Evolutionary conservation across 2,329 filamentous ascomycete species (phyloP), one percentile per base, ranked within the genome.

Genomic region (Cytospora paraplurivora): DNA sequence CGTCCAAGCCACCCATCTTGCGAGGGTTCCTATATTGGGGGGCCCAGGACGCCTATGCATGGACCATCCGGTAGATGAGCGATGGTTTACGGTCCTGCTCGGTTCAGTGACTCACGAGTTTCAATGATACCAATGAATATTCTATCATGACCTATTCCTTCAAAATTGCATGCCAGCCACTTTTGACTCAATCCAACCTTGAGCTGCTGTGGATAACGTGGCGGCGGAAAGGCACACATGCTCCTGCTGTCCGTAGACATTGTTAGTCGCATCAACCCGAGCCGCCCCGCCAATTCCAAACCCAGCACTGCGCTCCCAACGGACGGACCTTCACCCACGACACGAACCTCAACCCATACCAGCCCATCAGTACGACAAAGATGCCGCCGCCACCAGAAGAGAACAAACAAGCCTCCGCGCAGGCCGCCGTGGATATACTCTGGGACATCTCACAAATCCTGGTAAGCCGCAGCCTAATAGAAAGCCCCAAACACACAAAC

Each of bases 361-460:
- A 52, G 33, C 37, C 41, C 19, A 44, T 32, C 59, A 21, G 44
- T 34, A 55, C 50, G 7, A 6, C 52, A 37, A 75, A 67, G 8
- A 77, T 76, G 74, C 74, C 77, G 68, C 74, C 74, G 13, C 74
- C 77, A 70, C 44, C 72, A 58, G 76, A 77, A 60, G 77, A 72
- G 62, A 85, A 87, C 65, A 92, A 92, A 76, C 88, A 91, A 75
- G 85, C 85, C 69, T 90, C 90, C 33, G 91, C 91, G 19, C 88
- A 92, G 70, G 89, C 94, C 72, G 91, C 90, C 58, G 90, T 95
- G 67, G 90, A 93, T 73, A 92, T 94, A 55, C 83, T 93, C 35
- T 87, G 92, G 70, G 91, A 95, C 74, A 94, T 95, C 68, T 90
- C 94, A 57, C 95, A 91, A 50, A 89, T 99, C 60, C 83, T 99